These are phyloP conservation scores for Cladosporium sp. DNA, from an alignment of 2,329 filamentous ascomycete species.

Conservation along the genomic window DNA sequence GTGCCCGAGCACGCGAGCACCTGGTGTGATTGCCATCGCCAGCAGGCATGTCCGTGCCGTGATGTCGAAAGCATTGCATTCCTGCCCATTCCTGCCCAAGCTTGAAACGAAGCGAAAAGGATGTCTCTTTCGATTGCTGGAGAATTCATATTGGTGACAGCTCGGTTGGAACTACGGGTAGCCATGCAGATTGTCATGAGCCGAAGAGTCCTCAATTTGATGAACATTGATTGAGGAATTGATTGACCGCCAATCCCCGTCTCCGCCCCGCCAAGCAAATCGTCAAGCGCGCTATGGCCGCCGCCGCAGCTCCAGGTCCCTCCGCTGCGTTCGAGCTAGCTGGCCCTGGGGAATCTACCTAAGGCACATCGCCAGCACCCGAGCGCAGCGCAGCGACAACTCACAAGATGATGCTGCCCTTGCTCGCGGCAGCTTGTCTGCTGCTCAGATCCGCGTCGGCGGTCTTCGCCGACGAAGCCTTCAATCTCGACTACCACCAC, in stretches of 20 bases:
- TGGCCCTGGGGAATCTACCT: constrained; percentile 1
- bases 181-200: neutral
- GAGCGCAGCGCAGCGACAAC: constrained; percentile 1
- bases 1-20: too few species aligned
- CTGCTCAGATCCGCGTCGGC: constrained; percentile 53
- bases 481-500: constrained; percentile 87
- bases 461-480: constrained; percentile 86
- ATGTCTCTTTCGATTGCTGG: too few species aligned
- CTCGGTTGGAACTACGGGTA: neutral
- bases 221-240: neutral
- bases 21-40: too few species aligned
- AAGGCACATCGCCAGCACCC: neutral
- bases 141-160: neutral
- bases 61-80: too few species aligned
- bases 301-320: neutral
- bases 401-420: constrained; percentile 8
- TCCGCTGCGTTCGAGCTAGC: neutral
- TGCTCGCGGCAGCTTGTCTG: constrained; percentile 17
- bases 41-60: too few species aligned
- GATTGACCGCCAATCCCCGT: neutral
- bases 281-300: neutral
- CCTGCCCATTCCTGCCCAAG: too few species aligned
- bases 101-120: too few species aligned
- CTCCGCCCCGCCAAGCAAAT: constrained; percentile 2
- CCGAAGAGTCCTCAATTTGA: neutral